Evolutionary conservation across 225 moss, liverwort and hornwort species (phyloP).

Genomic region (Physcomitrium patens): DNA sequence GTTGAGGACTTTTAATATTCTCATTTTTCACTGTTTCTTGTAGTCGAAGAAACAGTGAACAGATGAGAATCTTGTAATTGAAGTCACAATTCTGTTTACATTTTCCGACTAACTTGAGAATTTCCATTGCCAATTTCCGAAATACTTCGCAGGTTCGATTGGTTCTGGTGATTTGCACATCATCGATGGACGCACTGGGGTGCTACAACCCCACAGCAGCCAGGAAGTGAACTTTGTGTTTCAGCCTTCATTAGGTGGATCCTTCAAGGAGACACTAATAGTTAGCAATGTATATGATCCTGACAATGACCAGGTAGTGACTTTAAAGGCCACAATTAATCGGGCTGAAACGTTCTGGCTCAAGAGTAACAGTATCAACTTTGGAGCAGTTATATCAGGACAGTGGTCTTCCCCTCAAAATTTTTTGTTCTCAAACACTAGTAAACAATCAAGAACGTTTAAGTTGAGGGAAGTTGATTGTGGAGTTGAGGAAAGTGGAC

Average conservation of each 20-base stretch:
- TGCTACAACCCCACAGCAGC: constrained; percentile 77
- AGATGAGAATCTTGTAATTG: constrained; percentile 16
- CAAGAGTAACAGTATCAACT: constrained; percentile 75
- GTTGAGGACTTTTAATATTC: too few species aligned
- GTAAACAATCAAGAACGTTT: constrained; percentile 85
- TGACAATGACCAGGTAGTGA: constrained; percentile 88
- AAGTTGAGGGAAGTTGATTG: constrained; percentile 71
- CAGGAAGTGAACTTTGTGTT: constrained; percentile 95
- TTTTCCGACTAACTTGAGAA: constrained; percentile 5
- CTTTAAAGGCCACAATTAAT: constrained; percentile 83
- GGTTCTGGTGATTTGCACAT: constrained; percentile 95
- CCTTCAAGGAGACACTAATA: constrained; percentile 80
- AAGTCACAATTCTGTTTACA: neutral
- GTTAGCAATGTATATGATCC: constrained; percentile 92
- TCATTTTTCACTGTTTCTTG: too few species aligned
- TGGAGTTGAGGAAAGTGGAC: constrained; percentile 62
- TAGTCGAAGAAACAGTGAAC: constrained; percentile 18
- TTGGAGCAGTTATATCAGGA: constrained; percentile 72
- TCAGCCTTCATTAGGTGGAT: constrained; percentile 87
- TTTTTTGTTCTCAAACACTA: constrained; percentile 78
- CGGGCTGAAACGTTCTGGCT: constrained; percentile 95
- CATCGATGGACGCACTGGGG: constrained; percentile 82
- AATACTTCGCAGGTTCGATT: constrained; percentile 75
- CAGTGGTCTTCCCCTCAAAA: constrained; percentile 81
- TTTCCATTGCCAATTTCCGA: constrained; percentile 22